Base-by-base conservation (phyloP, 1,284 basidiomycete genomes). In the Austroboletus novae-zelandiae region DNA sequence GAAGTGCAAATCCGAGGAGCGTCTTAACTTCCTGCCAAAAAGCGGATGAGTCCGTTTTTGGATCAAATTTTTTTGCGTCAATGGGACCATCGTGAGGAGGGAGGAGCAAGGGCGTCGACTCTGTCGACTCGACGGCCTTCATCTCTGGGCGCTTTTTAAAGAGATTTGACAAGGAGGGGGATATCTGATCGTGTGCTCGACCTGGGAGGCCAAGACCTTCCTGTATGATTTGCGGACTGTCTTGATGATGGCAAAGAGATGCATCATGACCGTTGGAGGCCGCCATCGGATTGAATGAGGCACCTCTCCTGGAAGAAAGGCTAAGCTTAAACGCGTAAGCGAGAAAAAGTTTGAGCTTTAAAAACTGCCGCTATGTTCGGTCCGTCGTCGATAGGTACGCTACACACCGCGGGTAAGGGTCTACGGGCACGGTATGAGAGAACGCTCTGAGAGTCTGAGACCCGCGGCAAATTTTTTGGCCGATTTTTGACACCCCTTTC, bases 1-100 rank as follows among this genome's bases (percentile, higher is more conserved):
- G 89, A 25, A 83, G 62, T 18, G 87, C 79, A 63, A 86, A 91
- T 66, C 76, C 80, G 2, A 75, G 55, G 7, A 91, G 71, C 17
- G 83, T 81, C 18, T 67, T 60, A 0, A 80, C 52, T 61, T 90
- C 86, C 48, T 84, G 76, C 68, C 74, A 73, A 53, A 78, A 76
- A 62, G 79, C 70, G 54, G 57, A 43, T 30, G 20, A 44, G 20
- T 14, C n/a, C 44, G 20, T 18, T 25, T 45, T 10, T 18, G 41
- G 10, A 20, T 25, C 4, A 13, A 25, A n/a, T 40, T 44, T 64
- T 74, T 68, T 27, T 27, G 25, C 25, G 41, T 71, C 68, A 10
- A 80, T 80, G 7, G 66, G 66, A 50, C 73, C 70, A 5, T 71
- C 68, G 11, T 80, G 80, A 6, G 4, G 80, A 6, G 4, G 79